These are phyloP conservation scores for Echinochloa phyllopogon DNA, from an alignment of 176 grass and related monocot species.

Conservation along the genomic window DNA sequence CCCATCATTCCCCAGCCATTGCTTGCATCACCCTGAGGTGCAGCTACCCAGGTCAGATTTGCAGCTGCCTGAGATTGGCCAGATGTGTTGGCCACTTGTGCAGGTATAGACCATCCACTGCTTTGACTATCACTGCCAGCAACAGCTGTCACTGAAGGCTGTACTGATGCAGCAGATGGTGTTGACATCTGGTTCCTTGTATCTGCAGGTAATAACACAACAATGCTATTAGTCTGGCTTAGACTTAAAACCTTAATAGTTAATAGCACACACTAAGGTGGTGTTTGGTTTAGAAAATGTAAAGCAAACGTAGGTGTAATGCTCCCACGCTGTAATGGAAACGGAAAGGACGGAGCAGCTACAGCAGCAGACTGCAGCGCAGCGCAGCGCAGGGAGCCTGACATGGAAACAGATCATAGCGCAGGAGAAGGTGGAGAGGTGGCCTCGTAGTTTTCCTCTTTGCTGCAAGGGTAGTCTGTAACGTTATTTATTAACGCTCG, in stretches of 20 bases:
- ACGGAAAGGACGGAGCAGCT: no score
- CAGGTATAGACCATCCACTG: slow-evolving; percentile 45
- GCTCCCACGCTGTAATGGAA: no score
- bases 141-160: slow-evolving; percentile 21
- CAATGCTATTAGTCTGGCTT: slow-evolving; percentile 26
- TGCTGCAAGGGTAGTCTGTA: no score
- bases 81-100: slow-evolving; percentile 61
- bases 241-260: not conserved
- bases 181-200: slow-evolving; percentile 44
- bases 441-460: no score
- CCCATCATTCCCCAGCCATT: slow-evolving; percentile 61
- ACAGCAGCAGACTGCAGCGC: no score
- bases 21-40: slow-evolving; percentile 66
- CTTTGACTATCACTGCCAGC: slow-evolving; percentile 53
- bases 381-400: no score
- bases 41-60: slow-evolving; percentile 61
- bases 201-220: slow-evolving; percentile 42
- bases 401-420: no score
- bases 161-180: slow-evolving; percentile 48
- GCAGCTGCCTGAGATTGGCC: slow-evolving; percentile 55
- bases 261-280: no score
- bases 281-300: no score
- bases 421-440: no score
- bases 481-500: no score
- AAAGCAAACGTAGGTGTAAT: no score